A percentile compares a stretch with the other conserved stretches of the same genome.
phyloP scores from a whole-genome alignment of 805 yeast genomes.

The Barnettozyma pratensis region DNA sequence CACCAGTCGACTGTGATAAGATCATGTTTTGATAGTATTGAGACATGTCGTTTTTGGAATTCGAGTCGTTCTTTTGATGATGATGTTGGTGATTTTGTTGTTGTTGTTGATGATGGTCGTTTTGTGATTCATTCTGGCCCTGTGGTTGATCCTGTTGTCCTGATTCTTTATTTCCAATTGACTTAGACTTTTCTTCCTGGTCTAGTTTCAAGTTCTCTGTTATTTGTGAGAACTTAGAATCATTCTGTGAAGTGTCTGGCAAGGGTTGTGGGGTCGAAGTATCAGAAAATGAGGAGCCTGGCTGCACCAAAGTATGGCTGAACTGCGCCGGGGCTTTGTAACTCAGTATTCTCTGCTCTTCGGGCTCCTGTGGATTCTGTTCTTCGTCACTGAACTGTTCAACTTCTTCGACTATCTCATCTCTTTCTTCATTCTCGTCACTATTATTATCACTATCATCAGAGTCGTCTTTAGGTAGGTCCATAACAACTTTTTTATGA shows the following conservation, averaged over 20 bases:
- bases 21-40: slow-evolving; percentile 38
- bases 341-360: slow-evolving; percentile 9
- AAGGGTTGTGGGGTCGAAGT: neutral
- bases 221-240: slow-evolving; percentile 2
- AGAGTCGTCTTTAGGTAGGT: slow-evolving; percentile 8
- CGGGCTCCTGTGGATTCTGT: neutral
- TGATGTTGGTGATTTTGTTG: slow-evolving; percentile 4
- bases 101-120: slow-evolving; percentile 1
- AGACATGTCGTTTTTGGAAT: slow-evolving; percentile 19
- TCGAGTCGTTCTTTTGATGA: slow-evolving; percentile 4
- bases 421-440: slow-evolving; percentile 9
- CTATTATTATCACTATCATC: slow-evolving; percentile 11
- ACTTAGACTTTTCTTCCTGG: neutral
- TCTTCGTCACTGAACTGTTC: slow-evolving; percentile 22
- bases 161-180: too few species aligned
- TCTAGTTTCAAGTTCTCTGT: slow-evolving; percentile 7
- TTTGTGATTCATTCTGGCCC: neutral
- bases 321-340: slow-evolving; percentile 23
- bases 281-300: slow-evolving; percentile 10
- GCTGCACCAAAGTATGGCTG: slow-evolving; percentile 14
- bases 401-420: slow-evolving; percentile 20
- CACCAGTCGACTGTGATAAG: slow-evolving; percentile 50
- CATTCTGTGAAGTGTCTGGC: neutral
- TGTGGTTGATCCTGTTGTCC: too few species aligned
- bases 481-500: slow-evolving; percentile 12